A percentile compares a stretch with the other conserved stretches of the same genome.
phyloP scores from a whole-genome alignment of 495 filamentous ascomycete species.

The Penicillium bovifimosum region DNA sequence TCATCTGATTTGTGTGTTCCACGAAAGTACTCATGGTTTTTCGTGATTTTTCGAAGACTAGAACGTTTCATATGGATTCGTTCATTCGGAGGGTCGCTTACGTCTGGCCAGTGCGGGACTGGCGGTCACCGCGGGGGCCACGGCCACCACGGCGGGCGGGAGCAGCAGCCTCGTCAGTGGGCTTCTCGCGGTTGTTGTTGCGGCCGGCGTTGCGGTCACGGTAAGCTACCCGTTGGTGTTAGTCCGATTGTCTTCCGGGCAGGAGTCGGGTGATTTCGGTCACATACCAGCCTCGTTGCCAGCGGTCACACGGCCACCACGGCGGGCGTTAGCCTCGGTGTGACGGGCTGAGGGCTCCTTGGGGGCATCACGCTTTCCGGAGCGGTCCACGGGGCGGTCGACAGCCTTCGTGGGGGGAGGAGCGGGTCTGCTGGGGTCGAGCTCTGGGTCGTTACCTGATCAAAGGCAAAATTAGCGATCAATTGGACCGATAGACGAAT shows the following conservation, averaged over 20 bases:
- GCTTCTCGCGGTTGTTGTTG: conserved; percentile 75
- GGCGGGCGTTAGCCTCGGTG: conserved; percentile 44
- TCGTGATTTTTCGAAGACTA: not conserved
- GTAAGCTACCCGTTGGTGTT: conserved; percentile 57
- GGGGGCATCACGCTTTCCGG: conserved; percentile 84
- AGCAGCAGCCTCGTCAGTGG: conserved; percentile 63
- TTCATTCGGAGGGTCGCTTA: conserved; percentile 37
- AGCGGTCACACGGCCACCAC: conserved; percentile 51
- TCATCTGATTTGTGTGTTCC: not conserved
- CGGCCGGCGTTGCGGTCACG: conserved; percentile 83
- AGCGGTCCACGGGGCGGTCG: conserved; percentile 73
- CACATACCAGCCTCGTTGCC: conserved; percentile 82
- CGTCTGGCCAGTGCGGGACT: conserved; percentile 68
- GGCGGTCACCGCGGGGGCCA: conserved; percentile 69
- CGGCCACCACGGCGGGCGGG: conserved; percentile 47
- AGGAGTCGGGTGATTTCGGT: not conserved
- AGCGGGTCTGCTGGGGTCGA: conserved; percentile 71
- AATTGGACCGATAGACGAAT: conserved; percentile 1
- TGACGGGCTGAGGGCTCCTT: conserved; percentile 53
- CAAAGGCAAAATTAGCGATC: conserved; percentile 17
- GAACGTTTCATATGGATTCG: not conserved
- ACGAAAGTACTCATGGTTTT: not conserved
- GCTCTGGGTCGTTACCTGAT: conserved; percentile 82
- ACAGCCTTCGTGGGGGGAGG: conserved; percentile 76
- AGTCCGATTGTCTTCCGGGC: conserved; percentile 4